Base-by-base conservation (phyloP, 352 stramenopile genomes). In the Thraustochytrium striatum region DNA sequence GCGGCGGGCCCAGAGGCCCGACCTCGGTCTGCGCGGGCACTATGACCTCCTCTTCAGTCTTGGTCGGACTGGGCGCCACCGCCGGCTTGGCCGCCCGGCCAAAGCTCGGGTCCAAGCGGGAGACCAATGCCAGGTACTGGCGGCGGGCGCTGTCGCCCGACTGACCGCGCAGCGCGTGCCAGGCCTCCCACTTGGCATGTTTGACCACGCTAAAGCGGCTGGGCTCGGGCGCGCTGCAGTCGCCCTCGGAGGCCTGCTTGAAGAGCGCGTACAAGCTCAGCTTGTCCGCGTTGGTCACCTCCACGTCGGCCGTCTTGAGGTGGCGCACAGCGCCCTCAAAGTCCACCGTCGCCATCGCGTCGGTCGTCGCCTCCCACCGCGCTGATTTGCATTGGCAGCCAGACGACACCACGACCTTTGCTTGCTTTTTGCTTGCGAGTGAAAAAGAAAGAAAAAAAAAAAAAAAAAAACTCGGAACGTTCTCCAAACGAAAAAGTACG, bases 161-260 rank as follows among this genome's bases (percentile, higher is more conserved):
- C 41, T 11, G 58, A 13, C 65, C 65, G 28, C 21, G 8, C 13
- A 68, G 47, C 9, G 25, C 41, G 16, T 62, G 28, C 65, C 65
- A 75, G 5, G 65, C 65, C 36, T 75, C 68, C 65, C 65, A 75
- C 65, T 75, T 75, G 43, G 65, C 65, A 30, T 75, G 30, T 19
- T 21, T 28, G 16, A 75, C 65, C 3, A 61, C 65, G 36, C 32
- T 75, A 0, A 75, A 9, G 13, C 28, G 13, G 25, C 30, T 55
- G 33, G 65, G 65, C n/a, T 30, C 65, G 11, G 39, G 44, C 9
- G 65, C 25, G 32, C 25, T 35, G 3, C 65, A 75, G 39, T 75
- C 65, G 2, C 65, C 65, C 36, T 35, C 41, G 16, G 16, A 5
- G 5, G 65, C 44, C 39, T 75, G 65, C 52, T 75, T 75, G 52